A percentile compares a stretch with the other conserved stretches of the same genome.
Evolutionary conservation across 2,329 filamentous ascomycete genomes (phyloP).

Genomic region (Rosellinia necatrix): DNA sequence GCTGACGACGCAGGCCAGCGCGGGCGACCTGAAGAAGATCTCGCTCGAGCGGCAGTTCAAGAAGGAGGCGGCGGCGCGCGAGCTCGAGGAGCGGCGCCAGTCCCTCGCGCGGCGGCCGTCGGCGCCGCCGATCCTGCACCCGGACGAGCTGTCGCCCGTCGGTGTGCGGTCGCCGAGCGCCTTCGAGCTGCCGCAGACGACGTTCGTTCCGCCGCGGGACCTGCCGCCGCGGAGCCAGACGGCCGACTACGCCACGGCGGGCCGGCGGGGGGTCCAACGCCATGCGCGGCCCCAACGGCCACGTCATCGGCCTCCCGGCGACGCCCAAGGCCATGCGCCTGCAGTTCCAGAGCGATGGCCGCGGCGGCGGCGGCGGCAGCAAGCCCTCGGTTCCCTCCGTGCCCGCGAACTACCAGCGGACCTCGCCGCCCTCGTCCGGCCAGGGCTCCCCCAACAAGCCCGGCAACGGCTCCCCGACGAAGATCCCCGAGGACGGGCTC

Average conservation of each 20-base stretch:
- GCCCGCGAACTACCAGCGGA: conserved; percentile 54
- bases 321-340: conserved; percentile 91
- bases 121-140: conserved; percentile 79
- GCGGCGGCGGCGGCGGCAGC: conserved; percentile 46
- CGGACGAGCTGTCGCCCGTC: conserved; percentile 57
- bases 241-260: conserved; percentile 60
- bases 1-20: conserved; percentile 42
- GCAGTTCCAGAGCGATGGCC: conserved; percentile 65
- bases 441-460: conserved; percentile 43
- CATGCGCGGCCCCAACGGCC: conserved; percentile 50
- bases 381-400: conserved; percentile 62
- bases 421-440: conserved; percentile 47
- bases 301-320: conserved; percentile 78
- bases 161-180: conserved; percentile 38
- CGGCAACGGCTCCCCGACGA: conserved; percentile 37
- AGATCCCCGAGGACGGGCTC: conserved; percentile 36
- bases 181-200: conserved; percentile 52
- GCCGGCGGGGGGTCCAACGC: conserved; percentile 56
- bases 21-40: conserved; percentile 59
- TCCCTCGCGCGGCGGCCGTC: conserved; percentile 82
- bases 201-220: conserved; percentile 47
- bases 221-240: conserved; percentile 66
- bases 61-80: conserved; percentile 77
- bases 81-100: conserved; percentile 84
- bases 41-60: conserved; percentile 67